Conservation (phyloP, 1,139 yeast species). For the Zygoascus meyerae region DNA sequence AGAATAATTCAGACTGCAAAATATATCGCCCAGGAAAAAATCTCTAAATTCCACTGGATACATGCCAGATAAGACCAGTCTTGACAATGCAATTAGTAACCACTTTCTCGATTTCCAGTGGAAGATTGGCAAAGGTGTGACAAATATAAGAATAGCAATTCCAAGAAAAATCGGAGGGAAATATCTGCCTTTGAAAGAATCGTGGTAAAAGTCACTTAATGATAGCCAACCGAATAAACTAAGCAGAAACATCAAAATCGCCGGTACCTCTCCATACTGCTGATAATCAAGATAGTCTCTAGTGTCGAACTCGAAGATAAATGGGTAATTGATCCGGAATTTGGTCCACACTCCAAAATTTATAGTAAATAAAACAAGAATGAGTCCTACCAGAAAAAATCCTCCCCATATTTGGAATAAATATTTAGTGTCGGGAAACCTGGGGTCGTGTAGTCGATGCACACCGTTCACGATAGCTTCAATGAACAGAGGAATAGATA, state of each 20-base stretch:
- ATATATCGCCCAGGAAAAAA: constrained; percentile 85
- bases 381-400: constrained; percentile 58
- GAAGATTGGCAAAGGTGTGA: constrained; percentile 53
- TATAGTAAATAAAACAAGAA: constrained; percentile 57
- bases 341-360: constrained; percentile 68
- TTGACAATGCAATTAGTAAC: constrained; percentile 65
- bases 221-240: constrained; percentile 69
- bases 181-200: constrained; percentile 54
- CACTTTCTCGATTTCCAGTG: constrained; percentile 60
- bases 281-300: constrained; percentile 61
- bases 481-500: constrained; percentile 57
- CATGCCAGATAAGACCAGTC: constrained; percentile 73
- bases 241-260: constrained; percentile 51
- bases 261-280: constrained; percentile 60
- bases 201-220: constrained; percentile 64
- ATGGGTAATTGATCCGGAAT: constrained; percentile 78
- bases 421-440: constrained; percentile 34
- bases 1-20: constrained; percentile 83
- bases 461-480: constrained; percentile 50
- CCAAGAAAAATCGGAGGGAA: constrained; percentile 81
- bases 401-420: constrained; percentile 92
- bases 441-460: constrained; percentile 25
- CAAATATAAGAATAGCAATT: constrained; percentile 42
- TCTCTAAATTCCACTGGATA: constrained; percentile 95
- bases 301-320: constrained; percentile 83